Evolutionary conservation across 2,329 filamentous ascomycete species (phyloP), one percentile per base, ranked within the genome.

Genomic region (Xenoacremonium recifei): DNA sequence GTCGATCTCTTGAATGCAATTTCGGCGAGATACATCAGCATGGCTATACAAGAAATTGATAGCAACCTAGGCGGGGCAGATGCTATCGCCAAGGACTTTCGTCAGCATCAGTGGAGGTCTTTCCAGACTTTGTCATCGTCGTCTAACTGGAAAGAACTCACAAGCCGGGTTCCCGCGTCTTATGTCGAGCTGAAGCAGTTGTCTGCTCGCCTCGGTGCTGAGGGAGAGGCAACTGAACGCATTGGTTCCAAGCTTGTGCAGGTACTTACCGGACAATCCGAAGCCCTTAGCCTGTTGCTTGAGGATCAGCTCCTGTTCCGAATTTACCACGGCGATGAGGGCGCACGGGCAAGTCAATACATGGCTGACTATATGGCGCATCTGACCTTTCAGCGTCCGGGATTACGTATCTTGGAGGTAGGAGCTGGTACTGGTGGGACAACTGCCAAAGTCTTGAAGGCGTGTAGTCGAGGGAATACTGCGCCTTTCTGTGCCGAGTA

Each of bases 371-470:
- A 5, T 13, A 32, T 23, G 18, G 13, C 35, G 34, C n/a, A 6
- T 48, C 13, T n/a, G 4, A 7, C 58, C 1, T 61, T 69, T 40
- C 58, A 66, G 34, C 62, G 59, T 17, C 62, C 67, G 0, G 49
- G 43, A 2, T 49, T 67, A 10, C 54, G 60, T 2, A 60, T 71
- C 20, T 53, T 72, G 1, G 68, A 72, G 40, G 55, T 72, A 16
- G 69, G 68, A 10, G 65, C 63, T 12, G 67, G 66, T 0, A 71
- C 63, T 2, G 66, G 67, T 4, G 59, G 60, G 5, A 58, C 63
- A 36, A 69, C 66, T 1, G 32, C 34, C 9, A 13, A 27, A 3
- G 52, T 53, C 4, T 39, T 65, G 15, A 13, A 67, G 1, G 43
- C 38, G 0, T 34, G 45, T 3, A 27, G 23, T 42, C 63, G 21